Percentiles rank a stretch among this genome's conserved stretches.
phyloP scores from a whole-genome alignment of 306 rosid species.

The Sphenostylis stenocarpa region DNA sequence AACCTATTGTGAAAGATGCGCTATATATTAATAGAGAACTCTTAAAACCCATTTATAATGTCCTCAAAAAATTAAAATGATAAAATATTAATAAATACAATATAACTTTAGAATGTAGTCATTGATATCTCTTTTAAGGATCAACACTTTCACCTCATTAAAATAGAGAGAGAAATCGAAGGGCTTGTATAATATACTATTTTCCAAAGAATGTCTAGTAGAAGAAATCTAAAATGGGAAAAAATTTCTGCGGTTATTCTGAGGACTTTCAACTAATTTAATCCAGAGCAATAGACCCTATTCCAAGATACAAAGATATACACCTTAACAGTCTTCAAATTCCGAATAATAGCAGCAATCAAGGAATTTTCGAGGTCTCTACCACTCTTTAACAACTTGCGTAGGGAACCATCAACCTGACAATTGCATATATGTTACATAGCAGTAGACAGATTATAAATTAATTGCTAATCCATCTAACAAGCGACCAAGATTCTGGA shows the following conservation, averaged over 20 bases:
- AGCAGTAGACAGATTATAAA: slow-evolving; percentile 6
- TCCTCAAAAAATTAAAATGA: not conserved
- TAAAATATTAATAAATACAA: slow-evolving; percentile 13
- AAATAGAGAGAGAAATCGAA: not conserved
- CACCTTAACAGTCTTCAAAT: slow-evolving; percentile 87
- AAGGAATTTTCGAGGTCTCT: slow-evolving; percentile 73
- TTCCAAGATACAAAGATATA: slow-evolving; percentile 32
- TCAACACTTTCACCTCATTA: not conserved
- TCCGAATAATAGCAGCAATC: slow-evolving; percentile 71
- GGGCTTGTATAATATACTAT: not conserved
- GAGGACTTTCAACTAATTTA: not conserved
- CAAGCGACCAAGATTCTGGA: slow-evolving; percentile 7
- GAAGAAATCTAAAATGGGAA: not conserved
- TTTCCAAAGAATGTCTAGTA: slow-evolving; percentile 2
- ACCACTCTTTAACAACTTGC: slow-evolving; percentile 69
- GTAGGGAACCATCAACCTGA: slow-evolving; percentile 60
- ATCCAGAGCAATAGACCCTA: slow-evolving; percentile 23
- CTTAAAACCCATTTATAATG: not conserved
- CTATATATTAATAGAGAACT: slow-evolving; percentile 9
- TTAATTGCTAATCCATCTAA: not conserved
- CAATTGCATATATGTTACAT: slow-evolving; percentile 22
- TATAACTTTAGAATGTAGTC: not conserved
- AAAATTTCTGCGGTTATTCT: not conserved
- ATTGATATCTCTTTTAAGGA: slow-evolving; percentile 8
- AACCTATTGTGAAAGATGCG: not conserved